Evolutionary conservation across 1,284 basidiomycete species (phyloP).

Genomic region (Trichosporon asahii): DNA sequence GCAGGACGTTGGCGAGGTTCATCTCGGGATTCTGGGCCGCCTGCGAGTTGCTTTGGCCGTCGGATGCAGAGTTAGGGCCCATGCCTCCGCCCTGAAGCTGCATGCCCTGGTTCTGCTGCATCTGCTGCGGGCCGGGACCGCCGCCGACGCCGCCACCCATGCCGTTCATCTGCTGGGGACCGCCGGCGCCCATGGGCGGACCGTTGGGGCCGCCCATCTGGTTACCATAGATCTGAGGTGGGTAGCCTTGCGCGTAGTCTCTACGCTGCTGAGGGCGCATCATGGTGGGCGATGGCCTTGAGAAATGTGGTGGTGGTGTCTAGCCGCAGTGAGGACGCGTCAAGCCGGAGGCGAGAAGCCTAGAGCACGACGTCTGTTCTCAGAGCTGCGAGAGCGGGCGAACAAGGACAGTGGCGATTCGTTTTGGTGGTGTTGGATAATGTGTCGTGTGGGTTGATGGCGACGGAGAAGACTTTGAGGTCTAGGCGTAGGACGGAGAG

Average conservation of each 20-base stretch:
- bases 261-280: conserved; percentile 18
- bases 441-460: background rate
- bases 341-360: conserved; percentile 10
- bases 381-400: background rate
- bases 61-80: conserved; percentile 17
- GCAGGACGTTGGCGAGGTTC: conserved; percentile 89
- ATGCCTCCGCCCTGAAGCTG: conserved; percentile 9
- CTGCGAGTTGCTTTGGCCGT: conserved; percentile 33
- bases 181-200: conserved; percentile 5
- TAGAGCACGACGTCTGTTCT: background rate
- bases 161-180: conserved; percentile 18
- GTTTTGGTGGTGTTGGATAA: background rate
- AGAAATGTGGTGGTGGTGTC: background rate
- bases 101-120: conserved; percentile 17
- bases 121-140: conserved; percentile 12
- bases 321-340: conserved; percentile 11
- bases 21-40: conserved; percentile 58
- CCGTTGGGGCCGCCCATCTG: conserved; percentile 13
- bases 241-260: conserved; percentile 21
- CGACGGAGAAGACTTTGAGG: background rate
- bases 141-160: conserved; percentile 14
- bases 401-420: background rate
- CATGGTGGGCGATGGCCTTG: conserved; percentile 11
- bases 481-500: background rate
- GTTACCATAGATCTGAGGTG: conserved; percentile 18